Percentiles rank a stretch among this genome's conserved stretches.
Conservation (phyloP, 1,284 basidiomycete genomes). For the Boletus semigastroideus region DNA sequence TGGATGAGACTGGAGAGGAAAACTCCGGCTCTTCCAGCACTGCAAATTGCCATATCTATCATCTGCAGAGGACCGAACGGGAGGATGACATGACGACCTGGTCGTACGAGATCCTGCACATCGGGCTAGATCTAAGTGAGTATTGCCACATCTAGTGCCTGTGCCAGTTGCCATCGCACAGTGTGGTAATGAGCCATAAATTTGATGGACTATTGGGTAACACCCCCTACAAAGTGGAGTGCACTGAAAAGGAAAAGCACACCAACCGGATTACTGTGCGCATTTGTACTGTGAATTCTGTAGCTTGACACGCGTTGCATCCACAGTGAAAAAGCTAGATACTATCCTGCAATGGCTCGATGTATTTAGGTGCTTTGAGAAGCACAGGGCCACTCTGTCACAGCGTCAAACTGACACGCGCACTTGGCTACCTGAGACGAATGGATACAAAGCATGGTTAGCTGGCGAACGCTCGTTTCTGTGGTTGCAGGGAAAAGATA, state of each 20-base stretch:
- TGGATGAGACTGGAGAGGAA: not conserved
- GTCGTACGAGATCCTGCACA: too few relatives aligned
- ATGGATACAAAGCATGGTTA: conserved; percentile 5
- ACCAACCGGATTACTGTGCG: not conserved
- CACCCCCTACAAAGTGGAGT: not conserved
- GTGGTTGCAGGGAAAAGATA: conserved; percentile 11
- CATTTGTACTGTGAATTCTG: not conserved
- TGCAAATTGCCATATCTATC: not conserved
- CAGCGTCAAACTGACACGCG: conserved; percentile 8
- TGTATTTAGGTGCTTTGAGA: not conserved
- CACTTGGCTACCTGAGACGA: conserved; percentile 1
- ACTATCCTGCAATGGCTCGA: not conserved
- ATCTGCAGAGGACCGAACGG: too few relatives aligned
- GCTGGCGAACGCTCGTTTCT: not conserved
- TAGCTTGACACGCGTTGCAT: not conserved
- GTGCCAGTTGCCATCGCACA: too few relatives aligned
- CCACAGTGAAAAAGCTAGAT: not conserved
- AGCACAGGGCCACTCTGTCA: not conserved
- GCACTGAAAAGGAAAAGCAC: not conserved
- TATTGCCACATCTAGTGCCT: too few relatives aligned
- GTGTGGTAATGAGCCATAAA: too few relatives aligned
- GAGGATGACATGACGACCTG: too few relatives aligned
- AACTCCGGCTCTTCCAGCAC: not conserved
- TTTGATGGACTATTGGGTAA: too few relatives aligned
- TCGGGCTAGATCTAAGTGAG: too few relatives aligned